Conservation (phyloP, 2,329 filamentous ascomycete species). For the Colletotrichum shisoi region DNA sequence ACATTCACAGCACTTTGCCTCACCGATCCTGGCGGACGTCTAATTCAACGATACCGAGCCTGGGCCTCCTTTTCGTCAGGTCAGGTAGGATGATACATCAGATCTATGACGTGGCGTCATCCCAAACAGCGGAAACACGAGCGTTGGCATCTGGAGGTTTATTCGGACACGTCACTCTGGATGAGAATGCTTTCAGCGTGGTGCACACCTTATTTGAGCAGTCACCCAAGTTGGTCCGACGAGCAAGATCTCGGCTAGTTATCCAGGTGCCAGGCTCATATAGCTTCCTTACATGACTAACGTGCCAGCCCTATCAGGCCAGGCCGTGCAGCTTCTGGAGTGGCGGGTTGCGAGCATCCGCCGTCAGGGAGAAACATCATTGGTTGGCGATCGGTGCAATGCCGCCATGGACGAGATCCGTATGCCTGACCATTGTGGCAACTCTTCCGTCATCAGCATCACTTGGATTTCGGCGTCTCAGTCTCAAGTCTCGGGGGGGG, state of each 20-base stretch:
- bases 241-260: conserved; percentile 6
- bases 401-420: conserved; percentile 5
- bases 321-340: background rate
- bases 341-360: conserved; percentile 29
- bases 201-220: background rate
- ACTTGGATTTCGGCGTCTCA: background rate
- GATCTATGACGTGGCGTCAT: conserved; percentile 6
- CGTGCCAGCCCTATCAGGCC: background rate
- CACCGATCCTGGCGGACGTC: background rate
- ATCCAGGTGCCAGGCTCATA: conserved; percentile 17
- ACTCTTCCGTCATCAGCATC: background rate
- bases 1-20: background rate
- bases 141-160: background rate
- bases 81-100: background rate
- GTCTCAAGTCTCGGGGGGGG: too few relatives aligned
- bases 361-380: conserved; percentile 1
- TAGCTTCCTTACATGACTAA: background rate
- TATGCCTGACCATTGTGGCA: background rate
- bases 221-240: background rate
- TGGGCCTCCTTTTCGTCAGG: background rate
- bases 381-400: conserved; percentile 2
- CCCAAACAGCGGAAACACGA: conserved; percentile 8
- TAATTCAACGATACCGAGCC: background rate
- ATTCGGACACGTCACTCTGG: conserved; percentile 19
- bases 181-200: background rate